Conservation (phyloP, 1,139 yeast genomes). For the Blastobotrys malaysiensis region DNA sequence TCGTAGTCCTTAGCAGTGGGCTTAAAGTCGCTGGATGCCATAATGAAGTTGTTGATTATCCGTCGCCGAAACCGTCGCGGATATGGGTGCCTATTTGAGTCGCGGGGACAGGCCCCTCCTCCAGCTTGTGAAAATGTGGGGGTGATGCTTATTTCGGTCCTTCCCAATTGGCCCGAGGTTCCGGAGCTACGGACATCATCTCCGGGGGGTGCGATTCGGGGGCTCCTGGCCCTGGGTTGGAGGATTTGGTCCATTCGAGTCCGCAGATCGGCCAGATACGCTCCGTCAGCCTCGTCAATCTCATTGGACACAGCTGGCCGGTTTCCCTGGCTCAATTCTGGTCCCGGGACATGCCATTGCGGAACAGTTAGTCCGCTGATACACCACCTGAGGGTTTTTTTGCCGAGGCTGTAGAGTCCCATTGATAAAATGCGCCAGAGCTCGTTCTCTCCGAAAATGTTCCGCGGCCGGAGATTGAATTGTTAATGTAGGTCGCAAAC, state of each 20-base stretch:
- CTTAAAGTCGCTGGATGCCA: background rate
- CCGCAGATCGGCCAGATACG: background rate
- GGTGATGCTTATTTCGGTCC: background rate
- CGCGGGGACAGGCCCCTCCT: background rate
- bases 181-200: background rate
- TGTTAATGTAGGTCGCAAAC: no score
- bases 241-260: background rate
- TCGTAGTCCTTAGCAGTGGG: slow-evolving; percentile 47
- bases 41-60: background rate
- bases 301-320: no score
- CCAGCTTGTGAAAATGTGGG: background rate
- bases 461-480: no score
- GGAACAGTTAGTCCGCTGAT: background rate
- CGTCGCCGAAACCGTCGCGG: background rate
- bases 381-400: slow-evolving; percentile 2
- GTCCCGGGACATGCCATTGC: background rate
- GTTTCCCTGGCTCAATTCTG: background rate
- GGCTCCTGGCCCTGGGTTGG: background rate
- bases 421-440: background rate
- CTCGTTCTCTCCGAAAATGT: background rate
- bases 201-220: background rate
- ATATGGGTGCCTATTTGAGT: background rate
- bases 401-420: slow-evolving; percentile 5
- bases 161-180: background rate
- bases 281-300: background rate